Evolutionary conservation across 2,329 filamentous ascomycete genomes (phyloP), one percentile per base, ranked within the genome.

Genomic region (Sclerotiophoma versabilis): DNA sequence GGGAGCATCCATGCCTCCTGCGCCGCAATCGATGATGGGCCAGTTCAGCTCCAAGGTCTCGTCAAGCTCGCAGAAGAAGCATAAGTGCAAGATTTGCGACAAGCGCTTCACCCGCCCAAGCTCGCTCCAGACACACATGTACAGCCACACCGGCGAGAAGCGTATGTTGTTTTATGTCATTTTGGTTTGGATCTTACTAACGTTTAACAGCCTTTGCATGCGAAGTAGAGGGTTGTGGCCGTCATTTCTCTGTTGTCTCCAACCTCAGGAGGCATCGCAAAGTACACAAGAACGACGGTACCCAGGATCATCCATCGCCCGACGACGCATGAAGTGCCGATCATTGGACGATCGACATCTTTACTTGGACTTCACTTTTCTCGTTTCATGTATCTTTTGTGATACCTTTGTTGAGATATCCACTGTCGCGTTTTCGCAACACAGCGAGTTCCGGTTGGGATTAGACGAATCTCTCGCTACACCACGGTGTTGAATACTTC

Each of bases 11-110:
- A 83, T 87, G 26, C 91, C 92, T 1, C 92, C 92, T 1, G 92
- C 92, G 15, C 93, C 92, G 1, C 91, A 96, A 72, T 96, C 93
- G 0, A 97, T 99, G 92, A 99, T 99, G 95, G 87, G 92, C 46
- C 93, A 96, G 69, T 98, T 98, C 80, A 97, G 91, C 78, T 97
- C 93, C 60, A 97, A 97, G 79, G 88, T 97, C 46, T 93, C 92
- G 0, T 93, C 91, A 15, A 96, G 92, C 78, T 95, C 93, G 9
- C 92, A 97, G 74, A 98, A 98, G 87, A 98, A 98, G 83, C 95
- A 98, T 81, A 97, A 97, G 82, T 98, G 93, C 85, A 97, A 96
- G 80, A 91, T 98, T 56, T 98, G 93, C 81, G 93, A 97, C 77
- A 97, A 98, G 84, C 87, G 93, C 36, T 98, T 98, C 76, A 97